Conservation (phyloP, 805 yeast genomes). For the Suhomyces sp. region DNA sequence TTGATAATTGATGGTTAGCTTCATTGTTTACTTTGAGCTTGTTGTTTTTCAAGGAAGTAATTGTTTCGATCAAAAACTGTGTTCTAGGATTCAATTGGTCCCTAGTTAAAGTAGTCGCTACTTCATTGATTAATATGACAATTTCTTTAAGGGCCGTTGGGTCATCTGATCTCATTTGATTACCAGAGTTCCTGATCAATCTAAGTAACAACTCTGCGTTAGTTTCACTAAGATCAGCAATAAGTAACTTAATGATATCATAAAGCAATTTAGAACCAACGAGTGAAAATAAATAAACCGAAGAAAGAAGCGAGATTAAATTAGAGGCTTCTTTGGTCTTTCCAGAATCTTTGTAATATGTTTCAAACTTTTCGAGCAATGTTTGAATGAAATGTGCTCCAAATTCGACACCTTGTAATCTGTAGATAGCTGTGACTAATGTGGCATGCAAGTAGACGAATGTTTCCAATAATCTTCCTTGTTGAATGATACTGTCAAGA, state of each 20-base stretch:
- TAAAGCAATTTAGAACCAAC: conserved; percentile 73
- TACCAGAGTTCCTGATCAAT: conserved; percentile 74
- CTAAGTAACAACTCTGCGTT: conserved; percentile 77
- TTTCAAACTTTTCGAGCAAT: conserved; percentile 68
- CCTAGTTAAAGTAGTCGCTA: conserved; percentile 38
- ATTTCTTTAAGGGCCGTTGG: conserved; percentile 83
- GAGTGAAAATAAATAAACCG: conserved; percentile 74
- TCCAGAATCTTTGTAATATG: conserved; percentile 27
- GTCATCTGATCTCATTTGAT: conserved; percentile 86
- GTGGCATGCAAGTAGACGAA: conserved; percentile 80
- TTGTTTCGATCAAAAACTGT: conserved; percentile 79
- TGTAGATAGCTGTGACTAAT: conserved; percentile 69
- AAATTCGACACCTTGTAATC: conserved; percentile 80
- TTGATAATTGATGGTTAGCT: conserved; percentile 49
- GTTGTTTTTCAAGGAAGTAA: conserved; percentile 83
- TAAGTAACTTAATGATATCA: conserved; percentile 63
- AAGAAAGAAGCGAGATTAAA: conserved; percentile 69
- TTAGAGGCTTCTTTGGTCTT: conserved; percentile 56
- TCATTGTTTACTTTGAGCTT: conserved; percentile 61
- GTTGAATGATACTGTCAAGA: conserved; percentile 60
- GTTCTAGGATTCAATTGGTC: conserved; percentile 57
- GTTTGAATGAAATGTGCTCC: conserved; percentile 85
- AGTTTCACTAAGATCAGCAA: conserved; percentile 58
- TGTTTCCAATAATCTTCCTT: conserved; percentile 70
- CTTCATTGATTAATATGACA: conserved; percentile 54